Evolutionary conservation across 2,329 filamentous ascomycete species (phyloP).

Genomic region (Reticulascus tulasneorum): DNA sequence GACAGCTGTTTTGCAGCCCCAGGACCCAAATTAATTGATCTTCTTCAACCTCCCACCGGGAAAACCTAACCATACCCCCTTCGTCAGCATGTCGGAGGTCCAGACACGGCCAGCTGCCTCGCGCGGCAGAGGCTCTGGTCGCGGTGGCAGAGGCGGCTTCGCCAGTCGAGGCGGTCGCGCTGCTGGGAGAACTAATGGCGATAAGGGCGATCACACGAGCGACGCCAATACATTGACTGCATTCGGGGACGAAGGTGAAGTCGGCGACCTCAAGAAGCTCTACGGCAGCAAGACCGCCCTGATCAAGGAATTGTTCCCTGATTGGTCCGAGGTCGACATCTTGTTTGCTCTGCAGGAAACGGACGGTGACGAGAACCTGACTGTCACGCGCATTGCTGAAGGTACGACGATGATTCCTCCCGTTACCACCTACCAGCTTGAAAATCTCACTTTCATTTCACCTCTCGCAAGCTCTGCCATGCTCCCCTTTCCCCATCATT

Average conservation of each 20-base stretch:
- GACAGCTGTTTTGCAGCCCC: constrained; percentile 14
- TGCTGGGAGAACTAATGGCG: constrained; percentile 64
- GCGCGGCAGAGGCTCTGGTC: constrained; percentile 86
- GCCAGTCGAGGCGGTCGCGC: constrained; percentile 68
- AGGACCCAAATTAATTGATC: constrained; percentile 14
- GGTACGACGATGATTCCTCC: constrained; percentile 43
- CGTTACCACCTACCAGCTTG: not conserved
- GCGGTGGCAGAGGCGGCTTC: constrained; percentile 78
- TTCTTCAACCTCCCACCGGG: constrained; percentile 11
- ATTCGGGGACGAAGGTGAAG: constrained; percentile 77
- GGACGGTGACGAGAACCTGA: constrained; percentile 69
- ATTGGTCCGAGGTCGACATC: constrained; percentile 94
- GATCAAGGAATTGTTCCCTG: constrained; percentile 89
- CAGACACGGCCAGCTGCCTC: constrained; percentile 76
- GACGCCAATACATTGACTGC: constrained; percentile 55
- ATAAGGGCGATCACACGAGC: constrained; percentile 51
- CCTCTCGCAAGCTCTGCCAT: constrained; percentile 1
- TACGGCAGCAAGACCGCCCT: constrained; percentile 74
- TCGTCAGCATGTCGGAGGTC: constrained; percentile 79
- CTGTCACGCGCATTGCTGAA: constrained; percentile 76
- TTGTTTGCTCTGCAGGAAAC: constrained; percentile 90
- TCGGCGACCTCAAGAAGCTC: constrained; percentile 87
- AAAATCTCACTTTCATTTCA: constrained; percentile 10
- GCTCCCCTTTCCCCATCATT: not conserved
- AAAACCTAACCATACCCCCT: constrained; percentile 13